Evolutionary conservation across 2,329 filamentous ascomycete species (phyloP).

Genomic region (Balansia obtecta): DNA sequence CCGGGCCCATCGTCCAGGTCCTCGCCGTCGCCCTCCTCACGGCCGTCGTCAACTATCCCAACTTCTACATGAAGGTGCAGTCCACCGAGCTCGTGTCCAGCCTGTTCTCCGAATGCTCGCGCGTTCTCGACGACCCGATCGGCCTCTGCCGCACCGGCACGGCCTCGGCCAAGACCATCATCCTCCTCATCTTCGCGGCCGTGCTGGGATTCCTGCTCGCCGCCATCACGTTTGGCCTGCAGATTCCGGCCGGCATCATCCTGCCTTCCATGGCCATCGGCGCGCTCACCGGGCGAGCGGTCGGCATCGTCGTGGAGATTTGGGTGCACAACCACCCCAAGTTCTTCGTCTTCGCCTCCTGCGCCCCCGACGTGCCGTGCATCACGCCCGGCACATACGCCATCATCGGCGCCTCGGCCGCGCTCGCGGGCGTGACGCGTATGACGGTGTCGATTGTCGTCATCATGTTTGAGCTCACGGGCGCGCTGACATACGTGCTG

Average conservation of each 20-base stretch:
- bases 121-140: conserved; percentile 72
- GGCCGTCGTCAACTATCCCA: conserved; percentile 85
- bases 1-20: conserved; percentile 69
- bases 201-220: conserved; percentile 76
- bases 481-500: conserved; percentile 87
- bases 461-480: conserved; percentile 98
- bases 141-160: conserved; percentile 82
- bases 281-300: conserved; percentile 74
- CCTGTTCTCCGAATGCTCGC: conserved; percentile 82
- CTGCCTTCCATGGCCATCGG: conserved; percentile 94
- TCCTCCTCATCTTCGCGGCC: conserved; percentile 71
- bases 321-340: conserved; percentile 67
- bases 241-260: conserved; percentile 91
- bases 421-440: conserved; percentile 84
- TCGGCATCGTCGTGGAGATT: conserved; percentile 82
- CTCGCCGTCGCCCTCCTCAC: conserved; percentile 67
- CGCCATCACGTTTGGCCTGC: conserved; percentile 80
- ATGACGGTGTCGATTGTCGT: conserved; percentile 98
- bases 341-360: conserved; percentile 68
- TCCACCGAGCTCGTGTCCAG: conserved; percentile 82
- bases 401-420: conserved; percentile 87
- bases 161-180: conserved; percentile 69
- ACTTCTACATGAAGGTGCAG: conserved; percentile 91
- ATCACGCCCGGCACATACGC: conserved; percentile 93
- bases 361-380: conserved; percentile 76